Evolutionary conservation across 805 yeast species (phyloP).

Genomic region (Tetrapisispora phaffii): DNA sequence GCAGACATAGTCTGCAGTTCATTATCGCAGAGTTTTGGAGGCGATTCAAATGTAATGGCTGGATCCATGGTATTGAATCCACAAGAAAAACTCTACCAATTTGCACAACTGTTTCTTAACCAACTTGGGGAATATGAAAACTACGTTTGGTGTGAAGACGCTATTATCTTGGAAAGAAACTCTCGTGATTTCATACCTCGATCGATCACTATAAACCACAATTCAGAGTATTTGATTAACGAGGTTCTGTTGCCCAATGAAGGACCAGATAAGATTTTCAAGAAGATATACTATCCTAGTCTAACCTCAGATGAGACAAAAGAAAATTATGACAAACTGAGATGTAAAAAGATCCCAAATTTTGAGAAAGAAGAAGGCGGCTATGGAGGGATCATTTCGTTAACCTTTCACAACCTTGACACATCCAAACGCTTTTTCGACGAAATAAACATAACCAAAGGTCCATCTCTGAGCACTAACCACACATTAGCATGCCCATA

Average conservation of each 20-base stretch:
- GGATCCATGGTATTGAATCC: conserved; percentile 81
- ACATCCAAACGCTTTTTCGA: conserved; percentile 71
- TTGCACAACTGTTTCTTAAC: conserved; percentile 29
- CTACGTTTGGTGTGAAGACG: conserved; percentile 86
- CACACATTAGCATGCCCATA: conserved; percentile 80
- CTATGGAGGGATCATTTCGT: conserved; percentile 77
- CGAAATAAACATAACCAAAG: conserved; percentile 42
- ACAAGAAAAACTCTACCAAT: conserved; percentile 38
- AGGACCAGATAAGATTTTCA: conserved; percentile 35
- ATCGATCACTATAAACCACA: conserved; percentile 42
- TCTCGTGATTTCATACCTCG: conserved; percentile 77
- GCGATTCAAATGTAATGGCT: conserved; percentile 93
- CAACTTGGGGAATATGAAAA: conserved; percentile 58
- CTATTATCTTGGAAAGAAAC: conserved; percentile 82
- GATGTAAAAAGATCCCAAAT: conserved; percentile 29
- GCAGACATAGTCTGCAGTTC: conserved; percentile 85
- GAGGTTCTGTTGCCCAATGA: conserved; percentile 39
- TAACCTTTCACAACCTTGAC: conserved; percentile 53
- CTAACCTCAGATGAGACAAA: conserved; percentile 38
- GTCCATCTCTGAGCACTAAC: conserved; percentile 86
- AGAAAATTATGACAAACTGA: conserved; percentile 59
- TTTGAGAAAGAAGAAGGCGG: conserved; percentile 46
- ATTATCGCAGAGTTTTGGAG: conserved; percentile 84
- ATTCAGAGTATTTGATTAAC: conserved; percentile 42
- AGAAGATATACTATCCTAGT: conserved; percentile 64